Conservation (phyloP, 441 rosid genomes). For the Euphorbia corollata region DNA sequence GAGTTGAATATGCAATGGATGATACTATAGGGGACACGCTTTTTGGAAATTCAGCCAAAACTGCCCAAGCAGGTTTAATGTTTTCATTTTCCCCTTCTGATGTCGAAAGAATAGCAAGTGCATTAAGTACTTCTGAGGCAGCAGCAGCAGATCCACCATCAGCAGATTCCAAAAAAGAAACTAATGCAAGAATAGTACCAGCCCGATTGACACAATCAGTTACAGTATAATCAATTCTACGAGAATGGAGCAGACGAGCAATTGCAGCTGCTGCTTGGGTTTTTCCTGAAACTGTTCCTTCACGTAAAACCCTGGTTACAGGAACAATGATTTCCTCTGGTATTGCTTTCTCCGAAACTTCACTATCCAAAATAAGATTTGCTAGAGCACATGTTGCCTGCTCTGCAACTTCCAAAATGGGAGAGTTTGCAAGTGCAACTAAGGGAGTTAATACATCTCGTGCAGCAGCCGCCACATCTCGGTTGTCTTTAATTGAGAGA, state of each 20-base stretch:
- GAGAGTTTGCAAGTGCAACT: conserved; percentile 64
- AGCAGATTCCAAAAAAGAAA: conserved; percentile 84
- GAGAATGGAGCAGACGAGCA: conserved; percentile 75
- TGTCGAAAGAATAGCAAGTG: conserved; percentile 87
- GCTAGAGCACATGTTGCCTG: conserved; percentile 94
- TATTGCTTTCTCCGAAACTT: conserved; percentile 66
- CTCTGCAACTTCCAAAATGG: conserved; percentile 83
- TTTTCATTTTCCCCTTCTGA: conserved; percentile 48
- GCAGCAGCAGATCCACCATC: conserved; percentile 47
- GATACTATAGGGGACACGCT: conserved; percentile 75
- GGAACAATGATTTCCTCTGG: conserved; percentile 85
- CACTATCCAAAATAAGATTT: conserved; percentile 87
- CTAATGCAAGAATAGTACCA: conserved; percentile 92
- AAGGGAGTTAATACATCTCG: conserved; percentile 72
- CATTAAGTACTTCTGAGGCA: conserved; percentile 81
- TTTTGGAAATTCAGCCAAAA: conserved; percentile 74
- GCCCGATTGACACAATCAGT: conserved; percentile 87
- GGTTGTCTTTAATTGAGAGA: conserved; percentile 87
- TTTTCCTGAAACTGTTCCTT: conserved; percentile 89
- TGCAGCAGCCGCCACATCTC: conserved; percentile 86
- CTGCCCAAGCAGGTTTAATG: conserved; percentile 90
- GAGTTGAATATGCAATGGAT: conserved; percentile 69
- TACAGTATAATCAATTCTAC: conserved; percentile 54
- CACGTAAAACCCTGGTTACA: conserved; percentile 81
- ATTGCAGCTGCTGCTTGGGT: conserved; percentile 98